Conservation (phyloP, 192 early-diverging fungal genomes). For the Coemansia sp. region DNA sequence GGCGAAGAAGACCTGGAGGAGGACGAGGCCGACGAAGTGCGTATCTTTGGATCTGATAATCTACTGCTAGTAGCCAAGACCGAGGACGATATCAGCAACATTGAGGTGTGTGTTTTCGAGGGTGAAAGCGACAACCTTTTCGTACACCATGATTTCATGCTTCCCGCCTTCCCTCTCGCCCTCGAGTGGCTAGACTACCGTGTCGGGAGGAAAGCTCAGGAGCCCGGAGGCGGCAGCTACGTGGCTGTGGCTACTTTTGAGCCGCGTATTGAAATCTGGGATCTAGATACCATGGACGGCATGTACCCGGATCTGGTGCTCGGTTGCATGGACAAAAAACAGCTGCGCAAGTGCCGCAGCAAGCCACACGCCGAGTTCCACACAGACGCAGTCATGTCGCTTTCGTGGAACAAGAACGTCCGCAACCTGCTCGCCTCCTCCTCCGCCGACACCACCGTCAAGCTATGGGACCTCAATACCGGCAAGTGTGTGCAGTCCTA, state of each 20-base stretch:
- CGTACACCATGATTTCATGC: slow-evolving; percentile 98
- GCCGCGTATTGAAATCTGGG: slow-evolving; percentile 99
- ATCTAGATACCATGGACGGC: slow-evolving; percentile 88
- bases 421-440: slow-evolving; percentile 84
- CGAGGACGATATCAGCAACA: slow-evolving; percentile 95
- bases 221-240: slow-evolving; percentile 74
- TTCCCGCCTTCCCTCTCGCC: slow-evolving; percentile 94
- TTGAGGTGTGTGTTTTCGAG: slow-evolving; percentile 95
- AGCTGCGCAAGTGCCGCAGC: slow-evolving; percentile 30
- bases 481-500: slow-evolving; percentile 78
- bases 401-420: slow-evolving; percentile 86
- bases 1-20: slow-evolving; percentile 54
- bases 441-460: slow-evolving; percentile 96
- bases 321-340: slow-evolving; percentile 58
- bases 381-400: slow-evolving; percentile 92
- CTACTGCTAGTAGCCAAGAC: slow-evolving; percentile 92
- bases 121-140: slow-evolving; percentile 82
- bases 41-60: slow-evolving; percentile 80
- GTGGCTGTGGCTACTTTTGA: slow-evolving; percentile 98
- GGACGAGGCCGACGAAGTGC: slow-evolving; percentile 83
- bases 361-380: slow-evolving; percentile 81
- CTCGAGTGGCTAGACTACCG: slow-evolving; percentile 95
- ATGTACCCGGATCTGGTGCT: slow-evolving; percentile 92
- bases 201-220: slow-evolving; percentile 70
- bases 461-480: slow-evolving; percentile 94